These are phyloP conservation scores for Tylopilus felleus DNA, from an alignment of 768 basidiomycete genomes.

Conservation along the genomic window DNA sequence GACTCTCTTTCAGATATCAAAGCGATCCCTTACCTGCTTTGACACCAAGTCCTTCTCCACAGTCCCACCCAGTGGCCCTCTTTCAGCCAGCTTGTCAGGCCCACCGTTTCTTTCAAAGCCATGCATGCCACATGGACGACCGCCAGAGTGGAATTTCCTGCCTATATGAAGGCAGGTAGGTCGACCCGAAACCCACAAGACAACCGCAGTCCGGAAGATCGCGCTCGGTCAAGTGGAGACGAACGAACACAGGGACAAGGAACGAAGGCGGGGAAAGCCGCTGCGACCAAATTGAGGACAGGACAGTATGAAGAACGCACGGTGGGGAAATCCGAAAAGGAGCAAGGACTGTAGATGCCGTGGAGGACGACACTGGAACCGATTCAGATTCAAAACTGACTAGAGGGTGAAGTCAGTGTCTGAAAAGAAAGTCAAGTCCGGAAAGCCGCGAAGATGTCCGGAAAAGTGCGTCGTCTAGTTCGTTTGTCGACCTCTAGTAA, in stretches of 20 bases:
- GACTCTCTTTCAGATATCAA: slow-evolving; percentile 4
- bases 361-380: not conserved
- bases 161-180: not conserved
- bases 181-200: not conserved
- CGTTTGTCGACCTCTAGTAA: not conserved
- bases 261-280: slow-evolving; percentile 1
- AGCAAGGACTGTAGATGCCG: not conserved
- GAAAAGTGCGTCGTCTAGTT: slow-evolving; percentile 4
- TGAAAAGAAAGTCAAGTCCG: slow-evolving; percentile 4
- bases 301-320: not conserved
- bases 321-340: not conserved
- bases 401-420: not conserved
- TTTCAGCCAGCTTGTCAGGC: too few relatives aligned
- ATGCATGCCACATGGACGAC: not conserved
- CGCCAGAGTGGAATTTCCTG: not conserved
- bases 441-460: not conserved
- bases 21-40: not conserved
- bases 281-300: not conserved
- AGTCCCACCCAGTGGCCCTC: not conserved
- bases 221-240: not conserved
- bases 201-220: not conserved
- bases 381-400: not conserved
- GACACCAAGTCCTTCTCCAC: not conserved
- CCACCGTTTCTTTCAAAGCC: not conserved
- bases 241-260: not conserved